Conservation (phyloP, 208 protist genomes). For the Naegleria fowleri region DNA sequence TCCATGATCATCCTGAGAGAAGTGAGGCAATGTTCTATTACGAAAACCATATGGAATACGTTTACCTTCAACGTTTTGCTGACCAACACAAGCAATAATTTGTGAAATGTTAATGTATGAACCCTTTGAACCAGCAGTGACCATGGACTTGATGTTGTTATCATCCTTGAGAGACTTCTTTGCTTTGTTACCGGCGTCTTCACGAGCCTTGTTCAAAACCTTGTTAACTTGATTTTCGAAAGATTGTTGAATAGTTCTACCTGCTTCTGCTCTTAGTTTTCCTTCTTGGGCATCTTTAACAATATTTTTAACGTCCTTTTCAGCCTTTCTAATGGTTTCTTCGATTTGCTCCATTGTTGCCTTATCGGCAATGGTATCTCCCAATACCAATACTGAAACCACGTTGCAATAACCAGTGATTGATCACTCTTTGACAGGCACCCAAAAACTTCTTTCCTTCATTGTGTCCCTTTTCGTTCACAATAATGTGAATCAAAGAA, state of each 20-base stretch:
- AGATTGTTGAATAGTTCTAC: conserved; percentile 88
- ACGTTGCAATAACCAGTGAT: conserved; percentile 90
- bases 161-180: conserved; percentile 65
- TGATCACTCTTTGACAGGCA: conserved; percentile 90
- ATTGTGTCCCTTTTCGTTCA: conserved; percentile 92
- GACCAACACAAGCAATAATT: conserved; percentile 98
- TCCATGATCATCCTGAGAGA: conserved; percentile 95
- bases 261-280: conserved; percentile 84
- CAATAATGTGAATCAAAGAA: conserved; percentile 93
- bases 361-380: conserved; percentile 93
- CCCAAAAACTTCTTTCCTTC: conserved; percentile 71
- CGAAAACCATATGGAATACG: conserved; percentile 96
- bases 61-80: conserved; percentile 99
- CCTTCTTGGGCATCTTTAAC: conserved; percentile 80
- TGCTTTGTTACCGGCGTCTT: conserved; percentile 75
- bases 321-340: conserved; percentile 72
- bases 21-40: conserved; percentile 95
- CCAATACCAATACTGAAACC: conserved; percentile 95
- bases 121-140: conserved; percentile 96
- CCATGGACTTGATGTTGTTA: conserved; percentile 94
- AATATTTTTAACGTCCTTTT: conserved; percentile 78
- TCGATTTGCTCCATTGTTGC: conserved; percentile 81
- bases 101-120: conserved; percentile 97
- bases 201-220: conserved; percentile 78
- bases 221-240: conserved; percentile 97